Percentiles rank a stretch among this genome's conserved stretches.
Conservation (phyloP, 345 rosid species). For the Clausena lansium region DNA sequence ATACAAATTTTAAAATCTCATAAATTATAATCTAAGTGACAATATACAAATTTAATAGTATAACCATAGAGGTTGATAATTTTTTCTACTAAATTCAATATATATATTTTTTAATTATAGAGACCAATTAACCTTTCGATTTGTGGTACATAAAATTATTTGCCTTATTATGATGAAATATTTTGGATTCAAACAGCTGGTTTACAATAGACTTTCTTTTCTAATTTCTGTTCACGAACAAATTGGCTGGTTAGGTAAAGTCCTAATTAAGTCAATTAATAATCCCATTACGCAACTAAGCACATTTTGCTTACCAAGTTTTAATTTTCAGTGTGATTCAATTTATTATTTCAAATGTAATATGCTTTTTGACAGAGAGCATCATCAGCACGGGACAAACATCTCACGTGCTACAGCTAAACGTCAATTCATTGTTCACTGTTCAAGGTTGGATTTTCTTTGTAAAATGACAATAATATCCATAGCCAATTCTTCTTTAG, state of each 20-base stretch:
- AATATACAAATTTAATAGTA: too few species aligned
- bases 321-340: not conserved
- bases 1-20: too few species aligned
- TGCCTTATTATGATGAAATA: too few species aligned
- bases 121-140: too few species aligned
- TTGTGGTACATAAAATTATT: too few species aligned
- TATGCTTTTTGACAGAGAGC: not conserved
- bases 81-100: not conserved
- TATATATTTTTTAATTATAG: too few species aligned
- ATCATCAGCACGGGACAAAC: not conserved
- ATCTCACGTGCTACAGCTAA: conserved; percentile 27
- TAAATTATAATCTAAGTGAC: too few species aligned
- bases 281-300: not conserved
- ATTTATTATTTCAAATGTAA: not conserved
- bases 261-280: not conserved
- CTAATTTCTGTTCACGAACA: not conserved
- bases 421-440: conserved; percentile 22
- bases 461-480: conserved; percentile 20
- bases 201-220: not conserved
- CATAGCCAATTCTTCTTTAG: not conserved
- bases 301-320: not conserved
- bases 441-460: conserved; percentile 11
- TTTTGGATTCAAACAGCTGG: not conserved
- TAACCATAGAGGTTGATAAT: not conserved
- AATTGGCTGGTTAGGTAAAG: not conserved